Conservation (phyloP, 2,329 filamentous ascomycete species). For the Neofusicoccum sp. region DNA sequence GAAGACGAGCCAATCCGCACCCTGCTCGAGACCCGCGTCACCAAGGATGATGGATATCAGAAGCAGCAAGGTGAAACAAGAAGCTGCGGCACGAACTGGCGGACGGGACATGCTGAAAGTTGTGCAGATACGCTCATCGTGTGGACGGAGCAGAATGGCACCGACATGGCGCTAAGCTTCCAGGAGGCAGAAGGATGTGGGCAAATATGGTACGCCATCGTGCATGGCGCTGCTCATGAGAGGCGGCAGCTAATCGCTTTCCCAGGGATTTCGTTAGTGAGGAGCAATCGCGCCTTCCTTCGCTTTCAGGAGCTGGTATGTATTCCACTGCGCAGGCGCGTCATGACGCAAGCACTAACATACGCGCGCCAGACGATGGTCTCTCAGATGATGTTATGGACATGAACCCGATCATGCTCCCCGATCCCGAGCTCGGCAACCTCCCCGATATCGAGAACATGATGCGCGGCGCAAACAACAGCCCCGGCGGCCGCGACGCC, state of each 20-base stretch:
- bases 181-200: constrained; percentile 95
- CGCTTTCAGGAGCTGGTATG: constrained; percentile 62
- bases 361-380: constrained; percentile 64
- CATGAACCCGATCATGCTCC: constrained; percentile 70
- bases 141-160: constrained; percentile 88
- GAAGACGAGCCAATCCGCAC: constrained; percentile 85
- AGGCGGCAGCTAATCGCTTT: not conserved
- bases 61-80: constrained; percentile 83
- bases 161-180: constrained; percentile 97
- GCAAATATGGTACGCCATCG: constrained; percentile 72
- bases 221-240: not conserved
- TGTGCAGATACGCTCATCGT: constrained; percentile 73
- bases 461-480: constrained; percentile 75
- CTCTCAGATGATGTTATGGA: constrained; percentile 75
- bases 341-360: constrained; percentile 1
- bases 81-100: constrained; percentile 1
- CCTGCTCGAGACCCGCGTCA: constrained; percentile 84
- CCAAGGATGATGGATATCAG: constrained; percentile 93
- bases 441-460: constrained; percentile 79
- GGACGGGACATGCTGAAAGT: constrained; percentile 15
- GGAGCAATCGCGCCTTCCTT: constrained; percentile 73
- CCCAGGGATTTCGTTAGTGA: constrained; percentile 85
- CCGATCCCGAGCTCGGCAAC: constrained; percentile 75
- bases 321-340: constrained; percentile 10
- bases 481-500: constrained; percentile 75